Conservation (phyloP, 805 yeast species). For the Schwanniomyces yamadae region DNA sequence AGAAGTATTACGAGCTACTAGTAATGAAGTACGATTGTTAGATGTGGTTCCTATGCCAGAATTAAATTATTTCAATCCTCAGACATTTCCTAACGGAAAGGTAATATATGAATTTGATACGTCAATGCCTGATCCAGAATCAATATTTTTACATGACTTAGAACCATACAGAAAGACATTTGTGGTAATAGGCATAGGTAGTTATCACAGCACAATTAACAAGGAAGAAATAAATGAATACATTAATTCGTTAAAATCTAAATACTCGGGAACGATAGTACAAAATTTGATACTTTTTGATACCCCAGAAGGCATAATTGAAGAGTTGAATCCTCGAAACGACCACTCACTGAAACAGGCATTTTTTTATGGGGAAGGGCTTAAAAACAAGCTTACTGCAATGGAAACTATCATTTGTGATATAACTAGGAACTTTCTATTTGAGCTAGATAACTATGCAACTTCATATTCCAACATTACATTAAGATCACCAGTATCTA, state of each 20-base stretch:
- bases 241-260: conserved; percentile 35
- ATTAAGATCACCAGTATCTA: conserved; percentile 74
- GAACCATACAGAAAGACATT: conserved; percentile 86
- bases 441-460: conserved; percentile 64
- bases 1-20: conserved; percentile 42
- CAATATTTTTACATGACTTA: conserved; percentile 74
- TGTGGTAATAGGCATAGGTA: conserved; percentile 50
- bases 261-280: conserved; percentile 52
- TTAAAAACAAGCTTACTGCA: conserved; percentile 25
- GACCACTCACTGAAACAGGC: conserved; percentile 15
- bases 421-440: conserved; percentile 61
- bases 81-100: conserved; percentile 77
- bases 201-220: conserved; percentile 18
- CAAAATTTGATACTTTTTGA: conserved; percentile 58
- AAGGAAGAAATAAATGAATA: conserved; percentile 2
- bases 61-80: conserved; percentile 68
- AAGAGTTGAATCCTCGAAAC: conserved; percentile 13
- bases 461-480: conserved; percentile 77
- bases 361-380: conserved; percentile 27
- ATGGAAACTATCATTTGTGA: conserved; percentile 73
- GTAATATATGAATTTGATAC: conserved; percentile 57
- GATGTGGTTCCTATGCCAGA: conserved; percentile 67
- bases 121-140: conserved; percentile 49
- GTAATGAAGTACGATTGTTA: conserved; percentile 63
- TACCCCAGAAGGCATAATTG: conserved; percentile 27